Base-by-base conservation (phyloP, 176 grass and related monocot species). In the Oryza meridionalis region DNA sequence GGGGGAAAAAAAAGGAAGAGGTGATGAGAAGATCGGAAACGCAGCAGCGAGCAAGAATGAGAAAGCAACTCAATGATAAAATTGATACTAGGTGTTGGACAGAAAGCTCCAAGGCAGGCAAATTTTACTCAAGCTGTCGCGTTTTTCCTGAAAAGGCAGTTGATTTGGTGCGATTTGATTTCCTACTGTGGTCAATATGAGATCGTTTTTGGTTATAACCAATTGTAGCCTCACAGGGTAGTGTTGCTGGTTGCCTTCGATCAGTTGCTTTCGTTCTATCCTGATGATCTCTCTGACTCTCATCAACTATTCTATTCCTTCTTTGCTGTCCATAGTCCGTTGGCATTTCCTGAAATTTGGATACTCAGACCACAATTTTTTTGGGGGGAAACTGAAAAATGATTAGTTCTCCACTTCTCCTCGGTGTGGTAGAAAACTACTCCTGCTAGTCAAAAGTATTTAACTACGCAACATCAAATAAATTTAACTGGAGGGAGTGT, bases 111-210 rank as follows among this genome's bases (percentile, higher is more conserved):
- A 46, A 32, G 15, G 25, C 46, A 46, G 4, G 26, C 58, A 11
- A 69, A 72, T 72, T 81, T 53, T 62, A 40, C 55, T 75, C 55
- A 73, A 83, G 79, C 51, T 17, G 72, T 77, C 83, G 73, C 72
- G 47, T 89, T 85, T 83, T 84, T 33, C 37, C n/a, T 2, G 14
- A 50, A 75, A 84, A 80, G 50, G 31, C 4, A 10, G 33, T 55
- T 49, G 69, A 70, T 81, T 4, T 84, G 76, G 49, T 19, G 14
- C 43, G 26, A 58, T 88, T 84, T 84, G 26, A 35, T 88, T 84
- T 84, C 61, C 68, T 14, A 29, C 19, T 51, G 49, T 75, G 27
- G 63, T 49, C 46, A 49, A 5, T 55, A 53, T 84, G 61, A 63
- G 49, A 27, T 49, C 35, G 7, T 53, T 80, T 47, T 47, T 35